Base-by-base conservation (phyloP, 805 yeast genomes). In the Yarrowia sp. region DNA sequence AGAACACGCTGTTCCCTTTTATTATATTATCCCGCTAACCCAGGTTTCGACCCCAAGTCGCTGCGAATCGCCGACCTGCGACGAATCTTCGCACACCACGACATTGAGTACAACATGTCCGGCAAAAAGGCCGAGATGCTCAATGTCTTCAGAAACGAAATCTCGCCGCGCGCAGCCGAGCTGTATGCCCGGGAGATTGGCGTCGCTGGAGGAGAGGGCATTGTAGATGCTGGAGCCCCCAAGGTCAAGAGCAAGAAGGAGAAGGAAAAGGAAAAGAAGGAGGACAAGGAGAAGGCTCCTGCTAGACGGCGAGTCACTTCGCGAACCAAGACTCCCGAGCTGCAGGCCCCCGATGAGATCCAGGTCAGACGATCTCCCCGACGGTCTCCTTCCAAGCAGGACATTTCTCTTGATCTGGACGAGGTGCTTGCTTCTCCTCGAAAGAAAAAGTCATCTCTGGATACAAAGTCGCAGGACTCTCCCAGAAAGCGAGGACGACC, bases 1-100 rank as follows among this genome's bases (percentile, higher is more conserved):
- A 24, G 30, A 24, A 24, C 30, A 7, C 6, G 30, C 3, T 24
- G 6, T n/a, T n/a, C 3, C 30, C 30, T 7, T 24, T 24, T 4
- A 24, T 24, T 5, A 24, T 24, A 24, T 24, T 24, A 12, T 7
- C 10, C 13, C 43, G 68, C 73, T 67, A 53, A 68, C 44, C 73
- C 75, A 77, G 91, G 83, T n/a, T 91, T 90, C 76, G 87, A 92
- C 74, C 89, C 94, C 8, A 78, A 82, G 33, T 79, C 82, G 46
- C 79, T 89, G 71, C 89, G 86, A 64, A 87, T 91, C 24, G 86
- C 92, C 3, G 86, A 90, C 69, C 80, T 94, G 74, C 83, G 95
- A 73, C 83, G 86, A 24, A 82, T 91, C 24, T 80, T 94, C 66
- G 77, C 81, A 13, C 87, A 85, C 67, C 84, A 91, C 74, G 82